Evolutionary conservation across 306 rosid genomes (phyloP).

Genomic region (Castanea crenata): DNA sequence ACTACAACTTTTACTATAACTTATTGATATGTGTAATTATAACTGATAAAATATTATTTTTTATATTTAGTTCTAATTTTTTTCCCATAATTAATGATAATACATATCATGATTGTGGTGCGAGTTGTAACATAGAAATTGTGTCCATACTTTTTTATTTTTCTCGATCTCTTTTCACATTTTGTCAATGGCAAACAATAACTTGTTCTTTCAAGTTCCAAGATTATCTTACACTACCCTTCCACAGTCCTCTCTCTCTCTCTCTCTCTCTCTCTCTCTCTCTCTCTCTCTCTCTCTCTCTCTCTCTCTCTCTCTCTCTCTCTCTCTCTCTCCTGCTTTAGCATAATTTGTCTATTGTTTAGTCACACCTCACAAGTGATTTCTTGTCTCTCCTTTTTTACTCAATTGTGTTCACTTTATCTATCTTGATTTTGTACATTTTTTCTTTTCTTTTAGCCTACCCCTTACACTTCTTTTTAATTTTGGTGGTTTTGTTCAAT

Average conservation of each 20-base stretch:
- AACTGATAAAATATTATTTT: too few species aligned
- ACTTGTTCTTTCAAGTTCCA: conserved; percentile 68
- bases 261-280: conserved; percentile 34
- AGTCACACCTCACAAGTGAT: conserved; percentile 67
- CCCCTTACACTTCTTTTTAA: conserved; percentile 13
- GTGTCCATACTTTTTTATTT: not conserved
- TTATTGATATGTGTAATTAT: too few species aligned
- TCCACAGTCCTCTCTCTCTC: conserved; percentile 23
- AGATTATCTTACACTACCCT: conserved; percentile 28
- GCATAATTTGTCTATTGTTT: conserved; percentile 44
- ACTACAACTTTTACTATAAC: too few species aligned
- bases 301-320: conserved; percentile 37
- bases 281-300: conserved; percentile 20
- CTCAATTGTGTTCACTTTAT: conserved; percentile 45
- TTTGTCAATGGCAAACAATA: conserved; percentile 19
- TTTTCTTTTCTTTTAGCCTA: conserved; percentile 15
- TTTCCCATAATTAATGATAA: too few species aligned
- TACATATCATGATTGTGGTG: fast-evolving
- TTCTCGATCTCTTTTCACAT: not conserved
- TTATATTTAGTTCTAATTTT: too few species aligned
- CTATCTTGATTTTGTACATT: conserved; percentile 50
- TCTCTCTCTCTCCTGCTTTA: conserved; percentile 23
- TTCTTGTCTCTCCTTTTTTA: conserved; percentile 54
- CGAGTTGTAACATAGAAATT: too few species aligned
- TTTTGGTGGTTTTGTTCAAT: conserved; percentile 43